These are phyloP conservation scores for Solanum rostratum DNA, from an alignment of 257 asterid genomes.

Conservation along the genomic window DNA sequence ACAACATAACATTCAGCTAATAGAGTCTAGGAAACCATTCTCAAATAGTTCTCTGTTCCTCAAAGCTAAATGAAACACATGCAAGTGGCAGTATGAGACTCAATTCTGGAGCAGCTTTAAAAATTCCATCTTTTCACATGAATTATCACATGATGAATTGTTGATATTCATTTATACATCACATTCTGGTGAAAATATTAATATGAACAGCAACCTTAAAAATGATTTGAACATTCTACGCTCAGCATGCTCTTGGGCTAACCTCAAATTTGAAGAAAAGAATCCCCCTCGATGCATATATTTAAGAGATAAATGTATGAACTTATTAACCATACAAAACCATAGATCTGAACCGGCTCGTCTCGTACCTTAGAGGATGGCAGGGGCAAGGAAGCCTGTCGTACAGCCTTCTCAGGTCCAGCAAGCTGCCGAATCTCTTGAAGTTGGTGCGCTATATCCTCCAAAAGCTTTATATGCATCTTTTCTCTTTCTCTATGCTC, in stretches of 20 bases:
- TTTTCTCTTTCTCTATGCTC: conserved; percentile 47
- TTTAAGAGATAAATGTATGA: not conserved
- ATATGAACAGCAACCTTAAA: not conserved
- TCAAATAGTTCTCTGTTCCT: not conserved
- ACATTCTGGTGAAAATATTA: not conserved
- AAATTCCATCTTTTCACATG: not conserved
- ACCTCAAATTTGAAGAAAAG: not conserved
- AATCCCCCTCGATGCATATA: not conserved
- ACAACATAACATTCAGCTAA: not conserved
- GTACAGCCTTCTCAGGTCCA: conserved; percentile 31
- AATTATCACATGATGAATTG: not conserved
- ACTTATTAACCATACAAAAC: not conserved
- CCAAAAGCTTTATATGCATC: conserved; percentile 49
- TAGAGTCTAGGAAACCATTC: not conserved
- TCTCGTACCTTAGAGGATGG: conserved; percentile 51
- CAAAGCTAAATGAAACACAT: not conserved
- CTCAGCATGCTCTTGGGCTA: not conserved
- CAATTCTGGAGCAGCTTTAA: not conserved
- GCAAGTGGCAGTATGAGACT: not conserved
- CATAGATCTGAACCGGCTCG: not conserved
- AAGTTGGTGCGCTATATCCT: conserved; percentile 56
- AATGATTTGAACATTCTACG: not conserved
- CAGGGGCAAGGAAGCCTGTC: conserved; percentile 62
- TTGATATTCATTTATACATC: not conserved
- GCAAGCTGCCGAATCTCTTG: conserved; percentile 42